Base-by-base conservation (phyloP, 495 filamentous ascomycete species). In the Trichoderma asperelloides region DNA sequence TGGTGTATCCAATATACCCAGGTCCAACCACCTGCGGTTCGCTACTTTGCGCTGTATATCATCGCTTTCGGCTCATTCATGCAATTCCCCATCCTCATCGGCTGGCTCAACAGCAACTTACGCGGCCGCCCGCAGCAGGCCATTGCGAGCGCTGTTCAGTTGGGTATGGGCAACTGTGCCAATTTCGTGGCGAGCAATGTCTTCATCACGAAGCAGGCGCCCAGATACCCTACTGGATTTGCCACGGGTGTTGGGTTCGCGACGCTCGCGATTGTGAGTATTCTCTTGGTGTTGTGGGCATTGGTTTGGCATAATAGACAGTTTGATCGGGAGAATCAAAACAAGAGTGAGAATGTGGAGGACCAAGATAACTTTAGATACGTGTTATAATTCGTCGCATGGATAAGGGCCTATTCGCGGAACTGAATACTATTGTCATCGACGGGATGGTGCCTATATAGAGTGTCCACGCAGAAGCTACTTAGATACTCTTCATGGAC, bases 121-220 rank as follows among this genome's bases (percentile, higher is more conserved):
- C 28, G 30, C 30, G 62, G 62, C 5, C 62, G 62, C 12, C 62
- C 62, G 2, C 62, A 40, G 40, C 30, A 64, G 62, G 62, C 62
- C n/a, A 28, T 64, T 30, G 62, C 62, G 62, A 30, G 40, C 62
- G 62, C 62, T 40, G n/a, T 64, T 30, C 62, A 64, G 62, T 15
- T 64, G 30, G 62, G 62, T 5, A 37, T 64, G 12, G 62, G 62
- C 23, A 87, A 88, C 68, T 77, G 80, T 25, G 84, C 82, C 68
- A 86, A 84, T 3, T 85, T 89, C 68, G 77, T 88, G 39, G 83
- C 83, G 2, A 84, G 79, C 73, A 82, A 76, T 74, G 75, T 77
- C 45, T 77, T 75, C 70, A 76, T 83, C 40, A 70, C 75, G 3
- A 73, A 71, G 0, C 77, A 88, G 66, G 73, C 74, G 7, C 85